Evolutionary conservation across 495 filamentous ascomycete species (phyloP).

Genomic region (Acidomyces sp.): DNA sequence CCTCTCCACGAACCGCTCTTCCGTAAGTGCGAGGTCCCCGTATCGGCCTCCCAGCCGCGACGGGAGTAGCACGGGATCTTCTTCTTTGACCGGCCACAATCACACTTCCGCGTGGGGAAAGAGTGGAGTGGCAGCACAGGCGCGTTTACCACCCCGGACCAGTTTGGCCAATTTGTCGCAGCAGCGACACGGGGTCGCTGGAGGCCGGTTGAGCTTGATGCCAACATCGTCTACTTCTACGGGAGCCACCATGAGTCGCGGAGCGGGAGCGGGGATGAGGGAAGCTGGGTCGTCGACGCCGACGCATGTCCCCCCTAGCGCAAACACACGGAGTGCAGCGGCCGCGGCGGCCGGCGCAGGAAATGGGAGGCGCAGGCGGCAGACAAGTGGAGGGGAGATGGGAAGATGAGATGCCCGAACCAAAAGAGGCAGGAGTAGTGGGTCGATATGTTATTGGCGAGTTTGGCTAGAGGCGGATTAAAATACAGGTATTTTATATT

Average conservation of each 20-base stretch:
- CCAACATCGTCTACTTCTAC: neutral
- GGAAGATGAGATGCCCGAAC: too few relatives aligned
- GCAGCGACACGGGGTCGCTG: too few relatives aligned
- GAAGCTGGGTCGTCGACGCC: slow-evolving; percentile 7
- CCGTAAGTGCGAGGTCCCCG: slow-evolving; percentile 13
- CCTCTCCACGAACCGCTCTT: slow-evolving; percentile 1
- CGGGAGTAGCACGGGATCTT: slow-evolving; percentile 3
- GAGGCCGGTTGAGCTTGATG: slow-evolving; percentile 11
- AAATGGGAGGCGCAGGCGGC: slow-evolving; percentile 13
- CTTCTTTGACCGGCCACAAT: neutral
- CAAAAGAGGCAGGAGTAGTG: too few relatives aligned
- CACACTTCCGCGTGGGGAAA: neutral
- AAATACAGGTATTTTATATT: too few relatives aligned
- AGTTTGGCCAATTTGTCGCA: slow-evolving; percentile 1
- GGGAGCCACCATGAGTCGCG: neutral
- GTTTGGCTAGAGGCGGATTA: too few relatives aligned
- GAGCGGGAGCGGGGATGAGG: neutral
- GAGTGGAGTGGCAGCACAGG: neutral
- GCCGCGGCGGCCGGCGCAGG: slow-evolving; percentile 1
- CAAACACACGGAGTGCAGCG: slow-evolving; percentile 1
- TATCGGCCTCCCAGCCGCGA: slow-evolving; percentile 21
- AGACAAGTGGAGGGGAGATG: slow-evolving; percentile 13
- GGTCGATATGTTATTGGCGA: too few relatives aligned
- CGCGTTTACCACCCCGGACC: neutral
- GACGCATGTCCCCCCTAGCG: slow-evolving; percentile 12